A percentile compares a stretch with the other conserved stretches of the same genome.
Conservation (phyloP, 2,329 filamentous ascomycete species). For the Fusarium sp. region DNA sequence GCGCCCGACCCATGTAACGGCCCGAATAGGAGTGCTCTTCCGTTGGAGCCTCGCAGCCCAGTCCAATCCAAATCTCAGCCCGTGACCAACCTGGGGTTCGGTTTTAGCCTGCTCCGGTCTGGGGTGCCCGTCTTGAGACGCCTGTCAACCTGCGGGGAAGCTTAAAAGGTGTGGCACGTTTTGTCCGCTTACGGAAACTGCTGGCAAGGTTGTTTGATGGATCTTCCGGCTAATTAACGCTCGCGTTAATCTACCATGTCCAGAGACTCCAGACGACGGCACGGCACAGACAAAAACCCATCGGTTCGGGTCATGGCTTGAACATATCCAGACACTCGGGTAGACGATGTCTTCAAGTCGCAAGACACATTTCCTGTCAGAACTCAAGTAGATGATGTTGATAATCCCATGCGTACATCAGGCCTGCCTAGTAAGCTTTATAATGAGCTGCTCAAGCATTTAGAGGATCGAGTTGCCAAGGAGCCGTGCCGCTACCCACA, state of each 20-base stretch:
- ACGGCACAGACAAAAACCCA: constrained; percentile 7
- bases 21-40: constrained; percentile 43
- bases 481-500: background rate
- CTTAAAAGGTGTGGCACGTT: constrained; percentile 41
- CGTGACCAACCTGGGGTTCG: constrained; percentile 29
- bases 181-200: constrained; percentile 17
- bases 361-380: background rate
- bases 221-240: constrained; percentile 34
- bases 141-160: constrained; percentile 44
- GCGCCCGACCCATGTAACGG: constrained; percentile 34
- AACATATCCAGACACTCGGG: background rate
- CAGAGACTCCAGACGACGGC: background rate
- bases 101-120: constrained; percentile 34
- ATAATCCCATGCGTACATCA: background rate
- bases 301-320: background rate
- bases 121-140: constrained; percentile 25
- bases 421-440: background rate
- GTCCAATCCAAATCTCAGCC: constrained; percentile 25
- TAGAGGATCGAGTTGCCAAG: constrained; percentile 6
- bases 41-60: constrained; percentile 26
- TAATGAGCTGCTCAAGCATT: background rate
- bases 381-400: background rate
- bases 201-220: constrained; percentile 32
- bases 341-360: background rate
- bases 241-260: constrained; percentile 10